A percentile compares a stretch with the other conserved stretches of the same genome.
Conservation (phyloP, 2,329 filamentous ascomycete genomes). For the Orbilia oligospora region DNA sequence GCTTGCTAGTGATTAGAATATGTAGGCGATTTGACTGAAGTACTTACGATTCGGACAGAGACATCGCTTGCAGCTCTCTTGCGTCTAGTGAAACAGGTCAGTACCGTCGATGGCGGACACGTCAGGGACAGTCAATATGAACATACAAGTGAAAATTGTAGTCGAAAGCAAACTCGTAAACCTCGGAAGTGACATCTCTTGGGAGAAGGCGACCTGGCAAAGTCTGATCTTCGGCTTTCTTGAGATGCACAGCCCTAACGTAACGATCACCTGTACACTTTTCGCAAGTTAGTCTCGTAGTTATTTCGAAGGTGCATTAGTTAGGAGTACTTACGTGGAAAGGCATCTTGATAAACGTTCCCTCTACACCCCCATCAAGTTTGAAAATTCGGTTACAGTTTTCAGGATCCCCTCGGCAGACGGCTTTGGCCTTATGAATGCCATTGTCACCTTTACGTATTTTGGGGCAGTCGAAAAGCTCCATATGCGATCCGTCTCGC, state of each 20-base stretch:
- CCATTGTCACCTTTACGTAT: conserved; percentile 42
- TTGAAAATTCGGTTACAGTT: conserved; percentile 50
- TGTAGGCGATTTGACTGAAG: too few species aligned
- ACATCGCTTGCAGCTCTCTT: conserved; percentile 47
- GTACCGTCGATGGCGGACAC: conserved; percentile 2
- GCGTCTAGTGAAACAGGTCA: conserved; percentile 33
- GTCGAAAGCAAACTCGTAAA: conserved; percentile 52
- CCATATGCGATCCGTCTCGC: conserved; percentile 69
- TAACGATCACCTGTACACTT: conserved; percentile 46
- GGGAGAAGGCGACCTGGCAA: conserved; percentile 33
- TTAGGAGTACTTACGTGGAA: conserved; percentile 40
- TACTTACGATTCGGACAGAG: conserved; percentile 53
- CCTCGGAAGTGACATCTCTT: conserved; percentile 45
- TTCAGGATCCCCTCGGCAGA: conserved; percentile 50
- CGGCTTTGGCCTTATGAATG: conserved; percentile 47
- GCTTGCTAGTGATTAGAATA: too few species aligned
- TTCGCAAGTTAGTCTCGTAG: conserved; percentile 28
- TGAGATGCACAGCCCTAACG: conserved; percentile 46
- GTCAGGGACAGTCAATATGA: conserved; percentile 16
- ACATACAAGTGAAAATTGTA: conserved; percentile 46
- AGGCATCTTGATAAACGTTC: conserved; percentile 50
- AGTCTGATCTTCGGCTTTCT: conserved; percentile 44
- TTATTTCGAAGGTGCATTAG: not conserved
- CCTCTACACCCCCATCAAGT: conserved; percentile 48
- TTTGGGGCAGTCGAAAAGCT: conserved; percentile 67